Conservation (phyloP, 2,329 filamentous ascomycete genomes). For the Scytalidium sp. region DNA sequence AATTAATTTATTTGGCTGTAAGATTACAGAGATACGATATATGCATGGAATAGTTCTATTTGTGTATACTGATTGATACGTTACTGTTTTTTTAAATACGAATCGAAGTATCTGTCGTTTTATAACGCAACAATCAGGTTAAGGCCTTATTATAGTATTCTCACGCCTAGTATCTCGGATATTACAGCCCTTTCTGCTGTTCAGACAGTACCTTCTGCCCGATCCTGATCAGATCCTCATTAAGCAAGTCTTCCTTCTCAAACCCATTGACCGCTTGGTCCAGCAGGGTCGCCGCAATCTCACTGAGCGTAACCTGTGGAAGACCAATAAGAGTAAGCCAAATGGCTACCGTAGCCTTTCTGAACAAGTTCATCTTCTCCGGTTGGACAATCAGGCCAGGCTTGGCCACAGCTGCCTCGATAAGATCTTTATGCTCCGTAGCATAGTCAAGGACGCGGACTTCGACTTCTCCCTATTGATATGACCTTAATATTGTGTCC, state of each 20-base stretch:
- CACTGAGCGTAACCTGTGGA: conserved; percentile 31
- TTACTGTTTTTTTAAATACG: too few species aligned
- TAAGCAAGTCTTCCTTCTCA: conserved; percentile 41
- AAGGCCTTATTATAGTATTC: too few species aligned
- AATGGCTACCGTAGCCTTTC: conserved; percentile 16
- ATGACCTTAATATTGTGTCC: conserved; percentile 2
- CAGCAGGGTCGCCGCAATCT: conserved; percentile 41
- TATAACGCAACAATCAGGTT: too few species aligned
- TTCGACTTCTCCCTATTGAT: conserved; percentile 44
- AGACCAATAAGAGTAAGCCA: conserved; percentile 24
- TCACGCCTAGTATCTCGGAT: too few species aligned
- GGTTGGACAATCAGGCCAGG: conserved; percentile 38
- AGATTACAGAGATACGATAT: too few species aligned
- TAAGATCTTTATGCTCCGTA: conserved; percentile 30
- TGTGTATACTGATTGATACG: too few species aligned
- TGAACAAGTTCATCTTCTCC: conserved; percentile 15
- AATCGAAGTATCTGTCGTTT: too few species aligned
- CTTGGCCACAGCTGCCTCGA: conserved; percentile 39
- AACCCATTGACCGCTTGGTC: conserved; percentile 42
- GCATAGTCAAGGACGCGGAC: conserved; percentile 38
- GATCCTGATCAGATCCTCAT: conserved; percentile 39
- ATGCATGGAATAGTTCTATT: too few species aligned
- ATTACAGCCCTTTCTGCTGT: too few species aligned
- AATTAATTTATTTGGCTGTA: too few species aligned
- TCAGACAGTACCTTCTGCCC: too few species aligned